Percentiles rank a stretch among this genome's conserved stretches.
phyloP scores from a whole-genome alignment of 179 eudicot genomes.

The Actinidia polygama region DNA sequence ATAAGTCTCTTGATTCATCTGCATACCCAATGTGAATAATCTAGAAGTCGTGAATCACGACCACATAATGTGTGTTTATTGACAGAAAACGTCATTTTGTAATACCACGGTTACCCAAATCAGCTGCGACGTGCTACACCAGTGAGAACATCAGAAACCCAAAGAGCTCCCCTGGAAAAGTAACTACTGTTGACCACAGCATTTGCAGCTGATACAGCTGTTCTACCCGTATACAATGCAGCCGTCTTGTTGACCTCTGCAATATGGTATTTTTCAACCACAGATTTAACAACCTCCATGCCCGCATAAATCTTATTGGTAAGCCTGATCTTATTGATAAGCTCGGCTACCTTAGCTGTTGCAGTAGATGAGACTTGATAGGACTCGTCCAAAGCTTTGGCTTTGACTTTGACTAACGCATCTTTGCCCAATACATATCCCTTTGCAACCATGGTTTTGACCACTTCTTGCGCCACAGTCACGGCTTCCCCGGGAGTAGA shows the following conservation, averaged over 20 bases:
- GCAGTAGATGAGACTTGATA: slow-evolving; percentile 71
- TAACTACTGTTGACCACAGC: slow-evolving; percentile 79
- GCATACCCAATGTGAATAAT: neutral
- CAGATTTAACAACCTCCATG: slow-evolving; percentile 53
- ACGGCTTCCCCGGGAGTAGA: slow-evolving; percentile 81
- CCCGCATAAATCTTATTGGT: slow-evolving; percentile 66
- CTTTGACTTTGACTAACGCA: slow-evolving; percentile 65
- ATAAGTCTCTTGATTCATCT: neutral
- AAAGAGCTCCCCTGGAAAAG: slow-evolving; percentile 76
- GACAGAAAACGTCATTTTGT: slow-evolving; percentile 18
- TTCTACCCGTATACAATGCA: slow-evolving; percentile 65
- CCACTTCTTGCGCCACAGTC: slow-evolving; percentile 70
- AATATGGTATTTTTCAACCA: slow-evolving; percentile 65
- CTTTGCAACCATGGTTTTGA: slow-evolving; percentile 68
- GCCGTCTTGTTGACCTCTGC: slow-evolving; percentile 52
- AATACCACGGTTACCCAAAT: slow-evolving; percentile 46
- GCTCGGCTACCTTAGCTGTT: slow-evolving; percentile 65
- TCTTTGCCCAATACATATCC: slow-evolving; percentile 73
- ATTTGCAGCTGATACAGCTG: slow-evolving; percentile 70
- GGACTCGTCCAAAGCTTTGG: slow-evolving; percentile 82
- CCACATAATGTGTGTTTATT: neutral
- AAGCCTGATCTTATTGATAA: slow-evolving; percentile 71
- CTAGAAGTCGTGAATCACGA: neutral
- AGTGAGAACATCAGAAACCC: slow-evolving; percentile 70
- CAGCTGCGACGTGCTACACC: slow-evolving; percentile 78